Evolutionary conservation across 345 rosid species (phyloP).

Genomic region (Mercurialis annua): DNA sequence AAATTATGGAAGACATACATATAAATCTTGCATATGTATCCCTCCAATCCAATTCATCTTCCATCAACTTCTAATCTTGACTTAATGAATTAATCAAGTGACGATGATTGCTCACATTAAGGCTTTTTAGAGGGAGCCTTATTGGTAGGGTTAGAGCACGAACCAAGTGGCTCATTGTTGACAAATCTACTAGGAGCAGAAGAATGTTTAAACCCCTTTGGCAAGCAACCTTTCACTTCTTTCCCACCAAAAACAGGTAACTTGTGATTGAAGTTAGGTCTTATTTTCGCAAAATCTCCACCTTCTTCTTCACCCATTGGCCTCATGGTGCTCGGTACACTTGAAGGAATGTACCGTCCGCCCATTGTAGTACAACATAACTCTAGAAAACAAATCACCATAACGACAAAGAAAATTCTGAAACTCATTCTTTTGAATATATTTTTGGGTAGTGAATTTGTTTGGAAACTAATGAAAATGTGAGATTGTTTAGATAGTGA

Average conservation of each 20-base stretch:
- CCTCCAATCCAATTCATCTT: background rate
- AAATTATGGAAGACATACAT: conserved; percentile 6
- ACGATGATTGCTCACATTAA: too few relatives aligned
- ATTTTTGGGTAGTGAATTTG: background rate
- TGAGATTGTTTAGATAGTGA: conserved; percentile 4
- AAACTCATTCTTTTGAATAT: conserved; percentile 20
- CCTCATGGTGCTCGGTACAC: conserved; percentile 69
- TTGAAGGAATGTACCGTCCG: conserved; percentile 45
- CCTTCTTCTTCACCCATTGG: conserved; percentile 23
- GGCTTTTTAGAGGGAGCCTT: background rate
- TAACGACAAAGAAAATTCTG: background rate
- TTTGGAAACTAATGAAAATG: background rate
- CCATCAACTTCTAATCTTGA: background rate
- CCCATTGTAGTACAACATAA: conserved; percentile 16
- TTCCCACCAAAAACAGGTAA: conserved; percentile 35
- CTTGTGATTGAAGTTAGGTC: conserved; percentile 34
- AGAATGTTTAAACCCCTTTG: conserved; percentile 64
- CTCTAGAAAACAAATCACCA: conserved; percentile 24
- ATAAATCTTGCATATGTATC: background rate
- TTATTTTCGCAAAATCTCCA: conserved; percentile 39
- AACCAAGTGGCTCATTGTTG: conserved; percentile 65
- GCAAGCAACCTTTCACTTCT: conserved; percentile 63
- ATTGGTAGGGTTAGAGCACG: conserved; percentile 41
- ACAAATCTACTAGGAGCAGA: conserved; percentile 90
- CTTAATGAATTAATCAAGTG: background rate